Percentiles rank a stretch among this genome's conserved stretches.
These are phyloP conservation scores for Pseudozyma pruni DNA, from an alignment of 1,284 basidiomycete species.

Conservation along the genomic window DNA sequence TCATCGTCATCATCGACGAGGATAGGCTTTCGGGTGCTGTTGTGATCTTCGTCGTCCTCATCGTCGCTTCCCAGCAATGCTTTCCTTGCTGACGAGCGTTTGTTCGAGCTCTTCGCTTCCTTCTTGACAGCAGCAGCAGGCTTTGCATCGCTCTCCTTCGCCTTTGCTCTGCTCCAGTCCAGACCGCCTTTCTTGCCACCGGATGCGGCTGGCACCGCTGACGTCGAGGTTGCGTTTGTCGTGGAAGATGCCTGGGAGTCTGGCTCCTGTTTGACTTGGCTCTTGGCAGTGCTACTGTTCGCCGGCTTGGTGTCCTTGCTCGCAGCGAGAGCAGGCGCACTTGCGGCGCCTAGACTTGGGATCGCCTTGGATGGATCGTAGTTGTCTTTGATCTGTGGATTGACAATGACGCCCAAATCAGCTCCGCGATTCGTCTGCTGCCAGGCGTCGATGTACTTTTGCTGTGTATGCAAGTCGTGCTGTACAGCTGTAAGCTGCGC, in stretches of 20 bases:
- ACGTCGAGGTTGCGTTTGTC: constrained; percentile 3
- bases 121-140: constrained; percentile 18
- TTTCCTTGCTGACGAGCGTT: constrained; percentile 21
- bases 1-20: constrained; percentile 25
- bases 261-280: constrained; percentile 19
- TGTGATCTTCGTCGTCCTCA: constrained; percentile 40
- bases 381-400: constrained; percentile 37
- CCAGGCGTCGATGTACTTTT: constrained; percentile 49
- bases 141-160: constrained; percentile 22
- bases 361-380: constrained; percentile 35
- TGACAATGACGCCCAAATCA: constrained; percentile 46
- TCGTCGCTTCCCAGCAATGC: constrained; percentile 44
- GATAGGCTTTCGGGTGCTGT: constrained; percentile 12
- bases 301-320: constrained; percentile 18
- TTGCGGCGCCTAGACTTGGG: constrained; percentile 28
- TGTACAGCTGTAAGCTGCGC: constrained; percentile 50
- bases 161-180: constrained; percentile 46
- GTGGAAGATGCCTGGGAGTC: constrained; percentile 9
- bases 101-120: constrained; percentile 9
- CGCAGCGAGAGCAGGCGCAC: constrained; percentile 22
- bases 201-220: constrained; percentile 6
- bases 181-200: constrained; percentile 24
- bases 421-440: constrained; percentile 44
- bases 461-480: constrained; percentile 48
- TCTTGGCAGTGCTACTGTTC: constrained; percentile 4